Percentiles rank a stretch among this genome's conserved stretches.
Conservation (phyloP, 305 asterid species). For the Lippia alba region DNA sequence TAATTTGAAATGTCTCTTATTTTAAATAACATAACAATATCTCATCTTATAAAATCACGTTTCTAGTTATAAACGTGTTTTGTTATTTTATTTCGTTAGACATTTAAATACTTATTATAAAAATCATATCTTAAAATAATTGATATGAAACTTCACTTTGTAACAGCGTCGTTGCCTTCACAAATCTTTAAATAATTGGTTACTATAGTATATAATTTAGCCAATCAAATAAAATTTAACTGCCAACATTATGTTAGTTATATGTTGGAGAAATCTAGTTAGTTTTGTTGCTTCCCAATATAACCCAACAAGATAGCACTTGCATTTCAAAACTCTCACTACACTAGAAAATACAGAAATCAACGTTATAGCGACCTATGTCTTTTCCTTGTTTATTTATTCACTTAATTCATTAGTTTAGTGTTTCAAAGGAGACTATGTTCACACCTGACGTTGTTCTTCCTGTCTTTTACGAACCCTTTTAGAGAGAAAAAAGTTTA, state of each 20-base stretch:
- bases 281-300: neutral
- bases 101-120: too few relatives aligned
- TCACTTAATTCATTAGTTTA: neutral
- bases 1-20: neutral
- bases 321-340: conserved; percentile 10
- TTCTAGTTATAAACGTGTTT: too few relatives aligned
- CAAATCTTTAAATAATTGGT: too few relatives aligned
- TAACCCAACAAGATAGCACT: neutral
- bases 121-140: too few relatives aligned
- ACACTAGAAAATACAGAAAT: neutral
- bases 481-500: neutral
- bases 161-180: neutral
- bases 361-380: too few relatives aligned
- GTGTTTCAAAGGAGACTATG: neutral
- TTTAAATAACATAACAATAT: neutral
- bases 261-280: neutral
- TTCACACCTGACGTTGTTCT: conserved; percentile 3
- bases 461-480: neutral
- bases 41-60: too few relatives aligned
- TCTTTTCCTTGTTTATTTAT: neutral
- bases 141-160: neutral
- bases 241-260: neutral
- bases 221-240: too few relatives aligned
- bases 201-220: too few relatives aligned
- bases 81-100: too few relatives aligned